Evolutionary conservation across 202 grass and related monocot genomes (phyloP).

Genomic region (Brachypodium distachyon): DNA sequence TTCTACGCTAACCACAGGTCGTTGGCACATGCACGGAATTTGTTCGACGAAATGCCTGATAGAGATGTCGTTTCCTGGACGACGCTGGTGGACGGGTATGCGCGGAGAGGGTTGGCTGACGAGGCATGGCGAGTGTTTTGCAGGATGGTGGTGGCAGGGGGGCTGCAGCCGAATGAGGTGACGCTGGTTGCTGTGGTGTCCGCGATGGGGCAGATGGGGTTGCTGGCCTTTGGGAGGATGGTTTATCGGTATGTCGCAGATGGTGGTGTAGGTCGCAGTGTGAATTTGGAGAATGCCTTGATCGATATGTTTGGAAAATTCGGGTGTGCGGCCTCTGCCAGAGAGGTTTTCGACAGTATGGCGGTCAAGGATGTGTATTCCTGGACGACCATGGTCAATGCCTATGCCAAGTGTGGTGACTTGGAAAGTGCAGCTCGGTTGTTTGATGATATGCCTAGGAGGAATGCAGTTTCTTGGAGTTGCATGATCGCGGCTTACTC

Average conservation of each 20-base stretch:
- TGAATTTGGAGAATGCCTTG: conserved; percentile 39
- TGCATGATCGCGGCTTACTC: conserved; percentile 59
- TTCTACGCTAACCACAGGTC: background rate
- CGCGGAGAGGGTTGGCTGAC: background rate
- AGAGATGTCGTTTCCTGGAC: conserved; percentile 66
- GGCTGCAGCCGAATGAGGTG: conserved; percentile 24
- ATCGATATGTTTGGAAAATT: conserved; percentile 62
- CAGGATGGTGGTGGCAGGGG: conserved; percentile 32
- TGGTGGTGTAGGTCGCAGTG: background rate
- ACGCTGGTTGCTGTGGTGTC: conserved; percentile 39
- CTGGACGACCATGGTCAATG: conserved; percentile 67
- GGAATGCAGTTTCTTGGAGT: conserved; percentile 66
- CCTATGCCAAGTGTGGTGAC: conserved; percentile 55
- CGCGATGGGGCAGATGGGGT: conserved; percentile 40
- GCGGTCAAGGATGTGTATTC: conserved; percentile 46
- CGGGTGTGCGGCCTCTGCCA: conserved; percentile 27
- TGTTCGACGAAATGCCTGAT: conserved; percentile 43
- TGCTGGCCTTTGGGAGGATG: conserved; percentile 19
- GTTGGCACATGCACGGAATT: background rate
- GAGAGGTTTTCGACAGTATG: conserved; percentile 45
- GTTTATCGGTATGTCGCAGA: conserved; percentile 24
- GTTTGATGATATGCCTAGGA: conserved; percentile 52
- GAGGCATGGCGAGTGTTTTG: conserved; percentile 49
- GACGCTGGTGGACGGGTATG: conserved; percentile 46
- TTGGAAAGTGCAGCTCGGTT: conserved; percentile 32